Evolutionary conservation across 2,329 filamentous ascomycete species (phyloP), one percentile per base, ranked within the genome.

Genomic region (Ophiostoma novo-ulmi): DNA sequence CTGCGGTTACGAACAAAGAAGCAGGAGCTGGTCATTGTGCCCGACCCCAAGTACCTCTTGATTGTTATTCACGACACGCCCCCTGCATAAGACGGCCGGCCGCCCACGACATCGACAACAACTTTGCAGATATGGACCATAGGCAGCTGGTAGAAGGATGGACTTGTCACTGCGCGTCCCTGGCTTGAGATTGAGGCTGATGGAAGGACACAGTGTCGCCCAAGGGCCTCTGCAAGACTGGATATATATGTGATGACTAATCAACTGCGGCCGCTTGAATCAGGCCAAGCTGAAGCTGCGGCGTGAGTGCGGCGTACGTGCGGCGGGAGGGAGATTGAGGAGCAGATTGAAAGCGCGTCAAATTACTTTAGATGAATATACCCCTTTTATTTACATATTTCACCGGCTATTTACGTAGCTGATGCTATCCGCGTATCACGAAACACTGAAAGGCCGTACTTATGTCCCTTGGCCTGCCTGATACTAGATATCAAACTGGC

Each of bases 11-110:
- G 92, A 74, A 94, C 91, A n/a, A 93, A 89, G 82, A 93, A 91
- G 79, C 91, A 93, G 75, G 92, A 96, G 79, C 81, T 95, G 73
- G 90, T 95, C 72, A 92, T 95, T 76, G 90, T 94, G 26, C 91
- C 91, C 78, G 92, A 94, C 78, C 77, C 86, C 58, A 93, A 92
- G 77, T 96, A 91, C 79, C 82, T 95, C 66, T 84, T 94, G 52
- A 87, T 94, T 70, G 89, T 93, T 52, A 86, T 94, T 70, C 91
- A 94, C 80, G 91, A 94, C 77, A 93, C 91, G n/a, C 89, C 91
- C 55, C 85, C 88, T 10, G 88, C 88, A 76, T 91, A 80, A 55
- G 26, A 10, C 11, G 7, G 44, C 31, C 31, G 31, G 31, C 31
- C 31, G 31, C 31, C 31, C 38, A 22, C 5, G 58, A 8, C 44